Evolutionary conservation across 768 basidiomycete species (phyloP).

Genomic region (Kwoniella europaea): DNA sequence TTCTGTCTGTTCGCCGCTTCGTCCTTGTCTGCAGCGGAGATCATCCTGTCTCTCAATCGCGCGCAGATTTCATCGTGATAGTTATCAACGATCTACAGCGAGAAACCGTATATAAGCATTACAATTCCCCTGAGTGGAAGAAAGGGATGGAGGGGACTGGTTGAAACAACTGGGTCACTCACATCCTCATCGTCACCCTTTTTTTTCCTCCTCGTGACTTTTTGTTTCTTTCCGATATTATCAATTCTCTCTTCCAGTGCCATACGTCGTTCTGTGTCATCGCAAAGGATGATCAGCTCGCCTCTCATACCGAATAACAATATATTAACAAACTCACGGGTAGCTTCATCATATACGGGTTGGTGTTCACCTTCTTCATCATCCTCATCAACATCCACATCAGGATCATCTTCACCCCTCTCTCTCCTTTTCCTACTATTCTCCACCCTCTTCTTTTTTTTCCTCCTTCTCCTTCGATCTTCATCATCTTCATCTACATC

Average conservation of each 20-base stretch:
- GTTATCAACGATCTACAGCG: conserved; percentile 66
- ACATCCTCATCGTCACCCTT: conserved; percentile 71
- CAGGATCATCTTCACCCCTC: conserved; percentile 56
- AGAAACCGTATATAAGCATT: too few relatives aligned
- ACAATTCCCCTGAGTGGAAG: too few relatives aligned
- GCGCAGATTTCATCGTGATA: conserved; percentile 91
- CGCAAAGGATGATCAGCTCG: conserved; percentile 1
- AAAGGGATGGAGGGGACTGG: too few relatives aligned
- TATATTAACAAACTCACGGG: conserved; percentile 35
- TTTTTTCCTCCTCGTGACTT: conserved; percentile 69
- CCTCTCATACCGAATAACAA: neutral
- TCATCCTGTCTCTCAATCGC: conserved; percentile 85
- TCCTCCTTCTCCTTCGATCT: conserved; percentile 53
- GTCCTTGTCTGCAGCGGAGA: conserved; percentile 82
- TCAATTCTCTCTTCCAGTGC: conserved; percentile 83
- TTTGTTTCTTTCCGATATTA: conserved; percentile 80
- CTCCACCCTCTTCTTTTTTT: conserved; percentile 64
- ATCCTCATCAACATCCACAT: conserved; percentile 64
- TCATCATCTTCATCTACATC: conserved; percentile 50
- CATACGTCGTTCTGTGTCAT: conserved; percentile 69
- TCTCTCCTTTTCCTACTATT: conserved; percentile 55
- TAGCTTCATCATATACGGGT: conserved; percentile 72
- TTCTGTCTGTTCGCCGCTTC: conserved; percentile 77
- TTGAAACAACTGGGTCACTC: too few relatives aligned
- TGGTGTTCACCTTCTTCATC: conserved; percentile 64